phyloP scores from a whole-genome alignment of 208 protist genomes.

The Vickermania ingenoplastis region DNA sequence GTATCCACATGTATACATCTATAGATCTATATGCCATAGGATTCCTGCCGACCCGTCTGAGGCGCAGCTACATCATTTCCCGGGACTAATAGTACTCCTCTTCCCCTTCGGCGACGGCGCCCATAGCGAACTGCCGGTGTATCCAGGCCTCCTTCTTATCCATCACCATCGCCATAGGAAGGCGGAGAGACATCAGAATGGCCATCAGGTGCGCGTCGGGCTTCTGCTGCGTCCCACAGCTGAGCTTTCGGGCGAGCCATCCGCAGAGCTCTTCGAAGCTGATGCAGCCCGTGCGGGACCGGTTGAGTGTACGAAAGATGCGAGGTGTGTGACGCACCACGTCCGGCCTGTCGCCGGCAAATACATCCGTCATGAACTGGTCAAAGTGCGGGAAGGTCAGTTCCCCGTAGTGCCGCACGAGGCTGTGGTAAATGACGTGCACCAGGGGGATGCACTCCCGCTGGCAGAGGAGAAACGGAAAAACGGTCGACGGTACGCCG shows the following conservation, averaged over 20 bases:
- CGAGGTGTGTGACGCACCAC: conserved; percentile 60
- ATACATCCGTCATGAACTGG: conserved; percentile 49
- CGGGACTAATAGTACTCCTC: conserved; percentile 57
- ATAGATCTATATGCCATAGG: too few relatives aligned
- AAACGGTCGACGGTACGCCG: conserved; percentile 75
- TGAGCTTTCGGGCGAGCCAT: conserved; percentile 79
- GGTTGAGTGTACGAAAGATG: conserved; percentile 77
- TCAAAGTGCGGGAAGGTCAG: conserved; percentile 57
- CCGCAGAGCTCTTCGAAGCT: conserved; percentile 79
- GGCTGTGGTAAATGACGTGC: conserved; percentile 35
- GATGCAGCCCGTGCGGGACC: conserved; percentile 56
- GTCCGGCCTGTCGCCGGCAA: conserved; percentile 45
- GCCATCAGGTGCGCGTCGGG: conserved; percentile 65
- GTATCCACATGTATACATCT: too few relatives aligned
- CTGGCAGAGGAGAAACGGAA: conserved; percentile 70
- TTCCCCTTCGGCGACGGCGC: conserved; percentile 53
- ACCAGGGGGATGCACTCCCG: conserved; percentile 68
- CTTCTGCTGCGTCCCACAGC: conserved; percentile 41
- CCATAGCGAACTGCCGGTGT: conserved; percentile 27
- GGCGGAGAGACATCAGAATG: conserved; percentile 62
- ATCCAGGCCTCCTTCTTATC: conserved; percentile 53
- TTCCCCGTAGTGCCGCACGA: conserved; percentile 45
- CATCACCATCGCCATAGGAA: conserved; percentile 52
- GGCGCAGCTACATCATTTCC: too few relatives aligned
- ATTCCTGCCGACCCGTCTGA: too few relatives aligned